Evolutionary conservation across 306 rosid species (phyloP).

Genomic region (Mimosa pudica): DNA sequence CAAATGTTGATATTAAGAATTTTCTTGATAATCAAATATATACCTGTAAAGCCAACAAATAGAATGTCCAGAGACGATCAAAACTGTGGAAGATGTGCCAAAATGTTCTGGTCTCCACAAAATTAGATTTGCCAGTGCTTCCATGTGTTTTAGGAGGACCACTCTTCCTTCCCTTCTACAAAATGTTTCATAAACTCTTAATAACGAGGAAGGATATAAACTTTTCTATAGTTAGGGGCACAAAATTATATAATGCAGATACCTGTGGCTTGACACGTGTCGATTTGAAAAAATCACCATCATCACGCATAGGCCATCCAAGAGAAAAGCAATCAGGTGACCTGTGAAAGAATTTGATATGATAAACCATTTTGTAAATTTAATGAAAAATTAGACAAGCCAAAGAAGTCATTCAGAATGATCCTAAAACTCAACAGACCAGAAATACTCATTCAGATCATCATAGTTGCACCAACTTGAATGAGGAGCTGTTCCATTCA

Average conservation of each 20-base stretch:
- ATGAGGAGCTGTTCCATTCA: slow-evolving; percentile 79
- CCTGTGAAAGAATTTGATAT: slow-evolving; percentile 47
- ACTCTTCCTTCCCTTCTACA: slow-evolving; percentile 63
- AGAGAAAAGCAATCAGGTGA: slow-evolving; percentile 91
- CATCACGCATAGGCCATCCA: slow-evolving; percentile 99
- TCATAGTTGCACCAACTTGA: slow-evolving; percentile 93
- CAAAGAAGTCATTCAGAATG: slow-evolving; percentile 33
- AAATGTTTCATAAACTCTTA: slow-evolving; percentile 25
- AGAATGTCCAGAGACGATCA: slow-evolving; percentile 96
- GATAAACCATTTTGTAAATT: slow-evolving; percentile 21
- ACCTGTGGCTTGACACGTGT: slow-evolving; percentile 64
- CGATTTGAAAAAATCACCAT: slow-evolving; percentile 89
- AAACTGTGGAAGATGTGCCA: slow-evolving; percentile 95
- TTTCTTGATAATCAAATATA: slow-evolving; percentile 32
- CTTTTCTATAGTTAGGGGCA: slow-evolving; percentile 22
- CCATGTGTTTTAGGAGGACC: slow-evolving; percentile 51
- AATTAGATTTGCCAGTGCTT: slow-evolving; percentile 80
- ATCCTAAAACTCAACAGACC: slow-evolving; percentile 57
- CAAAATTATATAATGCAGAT: slow-evolving; percentile 33
- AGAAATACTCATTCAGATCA: slow-evolving; percentile 95
- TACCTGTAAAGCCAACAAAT: slow-evolving; percentile 86
- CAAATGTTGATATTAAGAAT: slow-evolving; percentile 12
- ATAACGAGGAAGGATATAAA: not conserved
- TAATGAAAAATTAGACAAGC: slow-evolving; percentile 25
- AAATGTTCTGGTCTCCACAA: slow-evolving; percentile 83